Conservation (phyloP, 2,329 filamentous ascomycete genomes). For the Zopfia rhizophila region DNA sequence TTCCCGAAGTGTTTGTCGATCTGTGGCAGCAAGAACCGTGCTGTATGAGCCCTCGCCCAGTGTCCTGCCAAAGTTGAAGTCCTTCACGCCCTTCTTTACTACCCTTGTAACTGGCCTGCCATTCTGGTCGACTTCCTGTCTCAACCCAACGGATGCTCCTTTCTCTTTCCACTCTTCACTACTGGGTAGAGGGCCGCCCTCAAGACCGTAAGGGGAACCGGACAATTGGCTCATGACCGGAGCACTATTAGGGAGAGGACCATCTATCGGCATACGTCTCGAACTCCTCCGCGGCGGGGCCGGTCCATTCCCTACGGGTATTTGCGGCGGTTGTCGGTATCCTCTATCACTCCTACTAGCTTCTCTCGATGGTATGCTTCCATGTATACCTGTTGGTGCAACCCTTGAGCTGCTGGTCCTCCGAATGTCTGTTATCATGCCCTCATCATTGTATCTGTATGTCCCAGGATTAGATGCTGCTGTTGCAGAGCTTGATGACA, state of each 20-base stretch:
- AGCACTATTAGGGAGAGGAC: slow-evolving; percentile 23
- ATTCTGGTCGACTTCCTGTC: slow-evolving; percentile 84
- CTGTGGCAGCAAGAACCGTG: slow-evolving; percentile 90
- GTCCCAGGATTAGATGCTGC: slow-evolving; percentile 51
- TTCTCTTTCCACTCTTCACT: slow-evolving; percentile 97
- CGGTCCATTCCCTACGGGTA: slow-evolving; percentile 67
- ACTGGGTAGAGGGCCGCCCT: slow-evolving; percentile 69
- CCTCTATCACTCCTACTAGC: slow-evolving; percentile 74
- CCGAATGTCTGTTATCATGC: slow-evolving; percentile 45
- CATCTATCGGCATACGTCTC: slow-evolving; percentile 71
- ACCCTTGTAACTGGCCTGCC: slow-evolving; percentile 83
- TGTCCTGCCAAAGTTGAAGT: slow-evolving; percentile 92
- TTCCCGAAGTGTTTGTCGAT: slow-evolving; percentile 92
- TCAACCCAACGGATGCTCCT: slow-evolving; percentile 85
- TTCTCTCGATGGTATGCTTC: slow-evolving; percentile 73
- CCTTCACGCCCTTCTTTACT: slow-evolving; percentile 96
- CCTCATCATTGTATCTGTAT: slow-evolving; percentile 61
- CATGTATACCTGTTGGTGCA: slow-evolving; percentile 67
- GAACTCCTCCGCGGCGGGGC: slow-evolving; percentile 81
- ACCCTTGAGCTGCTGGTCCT: slow-evolving; percentile 72
- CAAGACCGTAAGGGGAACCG: slow-evolving; percentile 61
- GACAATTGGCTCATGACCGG: slow-evolving; percentile 37
- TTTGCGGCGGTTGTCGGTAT: slow-evolving; percentile 69
- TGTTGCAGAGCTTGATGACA: slow-evolving; percentile 56
- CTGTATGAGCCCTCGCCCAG: slow-evolving; percentile 98